Conservation (phyloP, 2,329 filamentous ascomycete species). For the Arthroderma sp. region DNA sequence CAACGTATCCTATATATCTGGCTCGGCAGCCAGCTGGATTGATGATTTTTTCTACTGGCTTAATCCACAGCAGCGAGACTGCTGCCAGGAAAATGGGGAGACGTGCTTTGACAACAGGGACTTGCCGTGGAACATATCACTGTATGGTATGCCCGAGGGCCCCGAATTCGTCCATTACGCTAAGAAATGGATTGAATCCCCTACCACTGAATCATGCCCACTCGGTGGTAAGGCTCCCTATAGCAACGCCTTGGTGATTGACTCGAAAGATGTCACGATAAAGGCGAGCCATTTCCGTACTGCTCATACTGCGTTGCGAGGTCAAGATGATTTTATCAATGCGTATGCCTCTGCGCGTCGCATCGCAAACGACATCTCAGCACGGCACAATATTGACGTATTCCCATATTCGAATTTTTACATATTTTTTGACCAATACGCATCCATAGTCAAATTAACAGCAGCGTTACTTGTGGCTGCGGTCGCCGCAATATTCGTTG, state of each 20-base stretch:
- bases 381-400: conserved; percentile 61
- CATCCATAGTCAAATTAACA: conserved; percentile 68
- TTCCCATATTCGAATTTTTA: conserved; percentile 98
- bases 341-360: conserved; percentile 82
- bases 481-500: conserved; percentile 68
- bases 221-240: conserved; percentile 83
- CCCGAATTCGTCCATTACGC: conserved; percentile 83
- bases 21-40: conserved; percentile 86
- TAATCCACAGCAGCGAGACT: conserved; percentile 63
- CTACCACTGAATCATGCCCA: conserved; percentile 72
- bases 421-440: conserved; percentile 98
- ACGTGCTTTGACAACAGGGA: conserved; percentile 67
- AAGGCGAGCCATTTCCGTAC: conserved; percentile 85
- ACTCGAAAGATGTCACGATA: conserved; percentile 53
- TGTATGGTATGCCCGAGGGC: conserved; percentile 84
- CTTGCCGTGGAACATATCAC: conserved; percentile 77
- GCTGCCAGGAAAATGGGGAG: conserved; percentile 57
- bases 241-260: conserved; percentile 67
- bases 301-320: conserved; percentile 71
- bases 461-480: conserved; percentile 68
- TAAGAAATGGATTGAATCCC: conserved; percentile 65
- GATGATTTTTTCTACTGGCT: conserved; percentile 95
- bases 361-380: conserved; percentile 63
- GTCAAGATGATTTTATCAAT: conserved; percentile 82
- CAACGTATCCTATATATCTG: conserved; percentile 73